Conservation (phyloP, 1,284 basidiomycete genomes). For the Ustilago bromivora region DNA sequence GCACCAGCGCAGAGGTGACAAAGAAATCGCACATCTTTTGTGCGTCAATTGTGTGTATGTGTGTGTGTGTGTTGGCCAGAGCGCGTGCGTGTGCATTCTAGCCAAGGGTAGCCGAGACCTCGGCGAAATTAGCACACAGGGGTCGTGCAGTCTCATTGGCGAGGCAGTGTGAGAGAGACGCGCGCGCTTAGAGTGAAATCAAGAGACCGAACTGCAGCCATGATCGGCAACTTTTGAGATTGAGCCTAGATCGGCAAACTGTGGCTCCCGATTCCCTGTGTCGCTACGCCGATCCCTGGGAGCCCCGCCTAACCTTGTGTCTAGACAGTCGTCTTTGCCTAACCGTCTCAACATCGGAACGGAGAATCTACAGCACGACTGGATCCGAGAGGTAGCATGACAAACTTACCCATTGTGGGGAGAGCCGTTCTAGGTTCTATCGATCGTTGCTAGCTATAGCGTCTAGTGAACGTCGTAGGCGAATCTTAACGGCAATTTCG, state of each 20-base stretch:
- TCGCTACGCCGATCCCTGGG: background rate
- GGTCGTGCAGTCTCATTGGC: conserved; percentile 9
- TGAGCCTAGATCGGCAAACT: background rate
- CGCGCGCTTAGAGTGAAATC: conserved; percentile 10
- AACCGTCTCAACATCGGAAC: background rate
- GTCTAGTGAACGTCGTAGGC: too few species aligned
- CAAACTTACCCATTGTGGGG: conserved; percentile 2
- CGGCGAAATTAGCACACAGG: conserved; percentile 15
- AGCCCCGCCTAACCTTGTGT: background rate
- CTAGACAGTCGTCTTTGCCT: background rate
- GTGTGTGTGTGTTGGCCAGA: background rate
- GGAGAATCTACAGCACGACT: background rate
- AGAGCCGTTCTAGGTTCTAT: background rate
- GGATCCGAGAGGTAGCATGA: background rate
- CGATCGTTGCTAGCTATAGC: too few species aligned
- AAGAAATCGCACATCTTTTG: background rate
- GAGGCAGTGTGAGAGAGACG: background rate
- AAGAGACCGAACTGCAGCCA: background rate
- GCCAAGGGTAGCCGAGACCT: background rate
- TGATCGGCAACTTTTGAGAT: background rate
- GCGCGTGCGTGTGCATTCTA: conserved; percentile 10
- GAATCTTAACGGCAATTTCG: too few species aligned
- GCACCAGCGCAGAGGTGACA: conserved; percentile 4
- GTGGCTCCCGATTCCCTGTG: background rate
- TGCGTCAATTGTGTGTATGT: background rate